Conservation (phyloP, 2,329 filamentous ascomycete genomes). For the Trichoderma lentiforme region DNA sequence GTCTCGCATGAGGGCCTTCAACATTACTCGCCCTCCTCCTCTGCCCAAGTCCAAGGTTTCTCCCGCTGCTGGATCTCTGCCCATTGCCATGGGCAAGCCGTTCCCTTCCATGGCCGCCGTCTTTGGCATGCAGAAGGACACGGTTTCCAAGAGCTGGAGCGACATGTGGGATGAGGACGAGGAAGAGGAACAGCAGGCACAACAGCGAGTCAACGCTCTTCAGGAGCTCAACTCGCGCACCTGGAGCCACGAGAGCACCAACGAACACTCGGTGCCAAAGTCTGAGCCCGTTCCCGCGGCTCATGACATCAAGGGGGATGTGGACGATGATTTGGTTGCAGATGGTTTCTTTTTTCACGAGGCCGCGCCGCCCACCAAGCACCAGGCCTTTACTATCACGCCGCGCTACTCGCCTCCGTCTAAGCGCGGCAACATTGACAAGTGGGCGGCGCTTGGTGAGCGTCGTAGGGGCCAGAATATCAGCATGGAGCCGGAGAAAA, state of each 20-base stretch:
- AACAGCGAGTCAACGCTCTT: conserved; percentile 45
- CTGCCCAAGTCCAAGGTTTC: conserved; percentile 44
- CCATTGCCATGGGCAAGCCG: conserved; percentile 77
- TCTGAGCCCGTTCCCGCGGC: conserved; percentile 23
- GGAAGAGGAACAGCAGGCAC: conserved; percentile 66
- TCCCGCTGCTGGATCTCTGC: conserved; percentile 65
- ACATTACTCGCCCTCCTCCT: conserved; percentile 47
- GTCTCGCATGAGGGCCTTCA: conserved; percentile 73
- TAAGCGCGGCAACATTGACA: conserved; percentile 66
- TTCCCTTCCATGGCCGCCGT: conserved; percentile 71
- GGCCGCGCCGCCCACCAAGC: conserved; percentile 39
- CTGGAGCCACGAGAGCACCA: conserved; percentile 74
- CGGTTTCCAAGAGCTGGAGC: conserved; percentile 97
- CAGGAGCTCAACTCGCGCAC: conserved; percentile 70
- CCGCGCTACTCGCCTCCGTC: conserved; percentile 62
- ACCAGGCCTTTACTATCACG: conserved; percentile 35
- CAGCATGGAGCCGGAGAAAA: conserved; percentile 48
- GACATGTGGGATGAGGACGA: conserved; percentile 94
- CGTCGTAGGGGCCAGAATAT: conserved; percentile 67
- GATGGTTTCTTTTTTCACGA: conserved; percentile 75
- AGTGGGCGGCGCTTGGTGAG: conserved; percentile 86
- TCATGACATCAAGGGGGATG: conserved; percentile 44
- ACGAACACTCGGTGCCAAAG: conserved; percentile 32
- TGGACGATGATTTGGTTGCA: conserved; percentile 63
- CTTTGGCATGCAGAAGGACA: conserved; percentile 73